Base-by-base conservation (phyloP, 768 basidiomycete genomes). In the Kwoniella europaea region DNA sequence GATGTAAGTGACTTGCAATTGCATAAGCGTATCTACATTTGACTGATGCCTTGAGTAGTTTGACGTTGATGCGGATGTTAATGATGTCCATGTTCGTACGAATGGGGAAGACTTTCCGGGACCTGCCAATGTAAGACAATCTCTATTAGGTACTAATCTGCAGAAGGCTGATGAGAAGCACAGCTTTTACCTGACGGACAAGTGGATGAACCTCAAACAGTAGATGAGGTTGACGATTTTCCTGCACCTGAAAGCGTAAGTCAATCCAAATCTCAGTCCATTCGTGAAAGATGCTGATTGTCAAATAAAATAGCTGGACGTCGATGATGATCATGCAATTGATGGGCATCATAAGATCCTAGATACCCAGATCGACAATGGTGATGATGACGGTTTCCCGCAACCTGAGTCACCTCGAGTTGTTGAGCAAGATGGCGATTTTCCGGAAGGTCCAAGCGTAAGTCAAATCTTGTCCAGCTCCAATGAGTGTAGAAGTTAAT, bases 191-290 rank as follows among this genome's bases (percentile, higher is more conserved):
- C 46, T 50, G 18, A 50, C 46, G 46, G 18, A 18, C 12, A 50
- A 13, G 13, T 50, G 46, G 46, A 50, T 50, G 13, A 50, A 20
- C n/a, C 18, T 22, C 10, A 18, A 55, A 24, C 10, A n/a, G 54
- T 13, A 7, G 58, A 68, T 16, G 52, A 60, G 27, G 22, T 52
- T n/a, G 65, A 59, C 13, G 59, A 68, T 55, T 68, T 68, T 27
- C 59, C 67, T 12, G 67, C 61, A 43, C 46, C 67, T 12, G 46
- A 15, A 16, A 62, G 35, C 54, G 67, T 61, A 43, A 61, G 66
- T 52, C n/a, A 12, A 27, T 53, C 24, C 54, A 12, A 9, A 27
- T n/a, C 15, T 56, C 6, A 56, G 24, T 56, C 6, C 46, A 15
- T 50, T 18, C 2, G 46, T 10, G 6, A 35, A 35, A 35, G 35